These are phyloP conservation scores for Hexamita inflata DNA, from an alignment of 208 protist species.

Conservation along the genomic window DNA sequence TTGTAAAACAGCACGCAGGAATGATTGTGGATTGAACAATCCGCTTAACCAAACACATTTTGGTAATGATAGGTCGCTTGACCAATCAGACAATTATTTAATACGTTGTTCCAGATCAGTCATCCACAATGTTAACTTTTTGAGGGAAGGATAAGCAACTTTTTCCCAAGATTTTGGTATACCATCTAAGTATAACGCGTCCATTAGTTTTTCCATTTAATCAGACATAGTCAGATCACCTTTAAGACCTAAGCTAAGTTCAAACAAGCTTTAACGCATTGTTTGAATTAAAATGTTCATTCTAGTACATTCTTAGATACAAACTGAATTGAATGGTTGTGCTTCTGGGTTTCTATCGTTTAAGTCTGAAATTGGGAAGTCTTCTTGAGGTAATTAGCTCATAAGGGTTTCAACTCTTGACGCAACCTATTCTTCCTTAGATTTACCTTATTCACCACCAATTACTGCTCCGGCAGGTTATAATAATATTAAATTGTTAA, in stretches of 20 bases:
- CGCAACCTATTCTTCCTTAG: slow-evolving; percentile 39
- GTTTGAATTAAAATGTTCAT: slow-evolving; percentile 82
- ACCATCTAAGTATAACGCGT: slow-evolving; percentile 50
- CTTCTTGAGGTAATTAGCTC: slow-evolving; percentile 48
- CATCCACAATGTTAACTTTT: slow-evolving; percentile 70
- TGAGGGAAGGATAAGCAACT: slow-evolving; percentile 80
- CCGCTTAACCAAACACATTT: slow-evolving; percentile 63
- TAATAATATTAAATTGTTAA: slow-evolving; percentile 81
- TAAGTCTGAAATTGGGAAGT: slow-evolving; percentile 52
- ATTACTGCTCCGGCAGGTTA: slow-evolving; percentile 67
- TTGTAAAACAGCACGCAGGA: slow-evolving; percentile 93
- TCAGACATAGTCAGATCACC: slow-evolving; percentile 62
- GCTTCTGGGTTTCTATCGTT: slow-evolving; percentile 61
- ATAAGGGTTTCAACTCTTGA: slow-evolving; percentile 51
- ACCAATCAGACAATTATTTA: slow-evolving; percentile 74
- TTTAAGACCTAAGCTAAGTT: slow-evolving; percentile 75
- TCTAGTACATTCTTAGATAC: slow-evolving; percentile 78
- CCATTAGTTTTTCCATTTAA: slow-evolving; percentile 57
- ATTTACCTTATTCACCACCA: slow-evolving; percentile 54
- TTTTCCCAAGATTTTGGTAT: slow-evolving; percentile 75
- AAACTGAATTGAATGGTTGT: slow-evolving; percentile 82
- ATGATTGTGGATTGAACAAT: slow-evolving; percentile 93
- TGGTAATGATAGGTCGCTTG: slow-evolving; percentile 2
- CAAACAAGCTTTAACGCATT: slow-evolving; percentile 68
- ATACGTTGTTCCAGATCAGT: slow-evolving; percentile 74